phyloP scores from a whole-genome alignment of 164 flowering plant species.

The Cinnamomum micranthum region DNA sequence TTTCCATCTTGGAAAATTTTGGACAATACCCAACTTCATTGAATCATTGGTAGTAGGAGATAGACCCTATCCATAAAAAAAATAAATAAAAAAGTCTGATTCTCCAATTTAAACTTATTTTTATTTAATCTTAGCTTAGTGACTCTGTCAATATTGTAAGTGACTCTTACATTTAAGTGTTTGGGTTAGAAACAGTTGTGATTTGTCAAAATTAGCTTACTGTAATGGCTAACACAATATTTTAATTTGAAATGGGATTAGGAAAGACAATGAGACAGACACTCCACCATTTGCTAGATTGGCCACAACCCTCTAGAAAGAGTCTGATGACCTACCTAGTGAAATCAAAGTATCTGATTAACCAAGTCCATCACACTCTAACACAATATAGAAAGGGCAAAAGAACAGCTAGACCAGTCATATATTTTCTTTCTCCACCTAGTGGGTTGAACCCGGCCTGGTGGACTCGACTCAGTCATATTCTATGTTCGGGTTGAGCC shows the following conservation, averaged over 20 bases:
- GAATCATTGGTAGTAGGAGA: background rate
- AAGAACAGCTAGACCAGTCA: too few relatives aligned
- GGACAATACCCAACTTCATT: background rate
- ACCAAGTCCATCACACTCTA: background rate
- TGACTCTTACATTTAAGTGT: background rate
- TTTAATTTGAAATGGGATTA: background rate
- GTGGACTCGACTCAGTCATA: too few relatives aligned
- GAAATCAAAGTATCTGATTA: background rate
- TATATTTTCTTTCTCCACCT: too few relatives aligned
- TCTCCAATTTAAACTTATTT: background rate
- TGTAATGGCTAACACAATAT: background rate
- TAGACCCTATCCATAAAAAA: too few relatives aligned
- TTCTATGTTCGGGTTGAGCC: too few relatives aligned
- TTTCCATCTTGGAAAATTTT: too few relatives aligned
- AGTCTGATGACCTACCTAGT: background rate
- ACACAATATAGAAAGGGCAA: background rate
- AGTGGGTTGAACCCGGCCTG: too few relatives aligned
- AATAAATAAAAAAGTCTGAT: too few relatives aligned
- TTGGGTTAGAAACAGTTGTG: background rate
- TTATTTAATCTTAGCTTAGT: too few relatives aligned
- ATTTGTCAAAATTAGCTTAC: background rate
- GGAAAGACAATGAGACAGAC: background rate
- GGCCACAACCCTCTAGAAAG: background rate
- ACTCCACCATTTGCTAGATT: background rate
- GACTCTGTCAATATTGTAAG: background rate